These are phyloP conservation scores for Aspergillus bombycis DNA, from an alignment of 2,329 filamentous ascomycete genomes.

Conservation along the genomic window DNA sequence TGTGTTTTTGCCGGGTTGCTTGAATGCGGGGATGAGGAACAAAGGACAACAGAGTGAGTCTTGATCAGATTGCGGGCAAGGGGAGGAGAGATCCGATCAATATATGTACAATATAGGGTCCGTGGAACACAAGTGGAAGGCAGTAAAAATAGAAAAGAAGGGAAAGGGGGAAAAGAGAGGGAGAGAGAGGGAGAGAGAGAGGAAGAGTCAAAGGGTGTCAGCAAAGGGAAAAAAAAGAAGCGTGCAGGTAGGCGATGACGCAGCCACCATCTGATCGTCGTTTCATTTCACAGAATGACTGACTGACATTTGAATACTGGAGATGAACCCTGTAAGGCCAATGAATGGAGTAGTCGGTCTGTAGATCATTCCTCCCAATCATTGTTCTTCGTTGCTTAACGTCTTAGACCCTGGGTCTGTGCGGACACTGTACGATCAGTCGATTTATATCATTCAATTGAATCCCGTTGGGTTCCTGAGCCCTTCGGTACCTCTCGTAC, in stretches of 20 bases:
- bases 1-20: constrained; percentile 13
- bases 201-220: neutral
- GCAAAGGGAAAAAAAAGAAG: neutral
- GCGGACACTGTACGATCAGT: no score
- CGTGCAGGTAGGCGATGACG: constrained; percentile 20
- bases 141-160: neutral
- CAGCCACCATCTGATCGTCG: constrained; percentile 18
- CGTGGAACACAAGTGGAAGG: neutral
- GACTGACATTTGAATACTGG: neutral
- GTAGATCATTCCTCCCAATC: neutral
- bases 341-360: neutral
- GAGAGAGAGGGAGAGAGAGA: constrained; percentile 6
- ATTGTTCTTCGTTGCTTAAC: neutral
- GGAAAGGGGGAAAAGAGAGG: neutral
- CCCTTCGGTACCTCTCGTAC: neutral
- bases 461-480: neutral
- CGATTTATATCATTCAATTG: no score
- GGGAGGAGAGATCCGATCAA: neutral
- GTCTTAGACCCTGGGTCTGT: neutral
- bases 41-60: neutral
- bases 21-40: neutral
- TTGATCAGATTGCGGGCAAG: neutral
- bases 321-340: neutral
- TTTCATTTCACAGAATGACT: constrained; percentile 16
- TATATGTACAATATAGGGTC: neutral